These are phyloP conservation scores for Oryza australiensis DNA, from an alignment of 176 grass and related monocot genomes.

Conservation along the genomic window DNA sequence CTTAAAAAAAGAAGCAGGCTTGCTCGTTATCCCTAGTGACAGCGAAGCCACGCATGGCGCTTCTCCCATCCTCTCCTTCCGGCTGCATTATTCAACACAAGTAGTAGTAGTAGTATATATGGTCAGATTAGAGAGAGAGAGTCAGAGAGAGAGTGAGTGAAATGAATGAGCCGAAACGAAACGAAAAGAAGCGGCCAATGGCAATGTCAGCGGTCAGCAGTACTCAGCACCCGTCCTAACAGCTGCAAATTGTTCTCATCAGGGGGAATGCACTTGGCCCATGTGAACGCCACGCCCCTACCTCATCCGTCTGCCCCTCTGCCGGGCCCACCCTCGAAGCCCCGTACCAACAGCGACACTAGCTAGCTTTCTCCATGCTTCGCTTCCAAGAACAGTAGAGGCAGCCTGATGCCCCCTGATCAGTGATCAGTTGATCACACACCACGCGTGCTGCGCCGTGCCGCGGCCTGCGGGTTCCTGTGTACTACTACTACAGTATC, in stretches of 20 bases:
- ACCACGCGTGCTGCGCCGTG: too few relatives aligned
- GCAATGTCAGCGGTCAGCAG: not conserved
- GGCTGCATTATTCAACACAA: conserved; percentile 3
- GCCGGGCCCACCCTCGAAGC: not conserved
- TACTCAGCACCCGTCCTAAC: not conserved
- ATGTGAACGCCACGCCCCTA: not conserved
- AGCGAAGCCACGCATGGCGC: not conserved
- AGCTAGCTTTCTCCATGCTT: too few relatives aligned
- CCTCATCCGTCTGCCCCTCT: not conserved
- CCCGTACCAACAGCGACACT: not conserved
- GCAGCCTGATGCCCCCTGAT: too few relatives aligned
- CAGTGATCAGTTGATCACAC: too few relatives aligned
- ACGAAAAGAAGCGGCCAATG: not conserved
- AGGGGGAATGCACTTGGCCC: not conserved
- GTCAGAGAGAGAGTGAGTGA: too few relatives aligned
- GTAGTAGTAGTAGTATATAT: not conserved
- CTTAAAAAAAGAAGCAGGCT: not conserved
- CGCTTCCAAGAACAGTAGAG: too few relatives aligned
- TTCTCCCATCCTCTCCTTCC: not conserved
- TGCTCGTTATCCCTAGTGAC: not conserved
- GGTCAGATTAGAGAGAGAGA: not conserved
- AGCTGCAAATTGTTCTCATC: not conserved
- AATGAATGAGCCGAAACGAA: not conserved
- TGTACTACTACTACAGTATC: too few relatives aligned
- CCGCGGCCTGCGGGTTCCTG: too few relatives aligned